Evolutionary conservation across 192 early-diverging fungal species (phyloP).

Genomic region (Ambispora gerdemannii): DNA sequence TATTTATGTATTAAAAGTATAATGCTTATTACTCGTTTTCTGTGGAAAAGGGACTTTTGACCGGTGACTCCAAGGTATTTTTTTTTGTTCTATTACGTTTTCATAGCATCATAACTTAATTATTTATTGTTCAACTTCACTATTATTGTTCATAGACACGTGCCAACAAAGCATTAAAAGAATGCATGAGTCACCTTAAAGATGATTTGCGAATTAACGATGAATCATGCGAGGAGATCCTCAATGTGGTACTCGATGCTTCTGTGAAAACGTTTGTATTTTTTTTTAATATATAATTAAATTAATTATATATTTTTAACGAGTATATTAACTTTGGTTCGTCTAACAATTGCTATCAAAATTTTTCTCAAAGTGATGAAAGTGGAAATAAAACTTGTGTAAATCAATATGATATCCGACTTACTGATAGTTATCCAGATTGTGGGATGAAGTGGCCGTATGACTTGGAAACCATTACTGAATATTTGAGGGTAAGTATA

Average conservation of each 20-base stretch:
- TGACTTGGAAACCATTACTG: constrained; percentile 44
- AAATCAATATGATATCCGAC: constrained; percentile 59
- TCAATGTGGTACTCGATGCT: constrained; percentile 16
- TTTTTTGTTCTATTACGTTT: not conserved
- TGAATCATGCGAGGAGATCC: constrained; percentile 41
- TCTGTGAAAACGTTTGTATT: not conserved
- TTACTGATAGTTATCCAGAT: constrained; percentile 38
- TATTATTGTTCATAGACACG: constrained; percentile 1
- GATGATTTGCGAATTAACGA: constrained; percentile 33
- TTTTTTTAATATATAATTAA: not conserved
- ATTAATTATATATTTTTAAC: not conserved
- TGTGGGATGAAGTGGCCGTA: constrained; percentile 58
- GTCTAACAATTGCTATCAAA: too few species aligned
- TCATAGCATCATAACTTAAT: not conserved
- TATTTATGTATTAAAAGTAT: constrained; percentile 35
- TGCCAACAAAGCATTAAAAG: constrained; percentile 27
- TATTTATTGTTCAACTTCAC: not conserved
- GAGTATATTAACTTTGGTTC: not conserved
- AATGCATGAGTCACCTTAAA: constrained; percentile 37
- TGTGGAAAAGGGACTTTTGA: constrained; percentile 33
- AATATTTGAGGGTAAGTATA: constrained; percentile 51
- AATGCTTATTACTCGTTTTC: constrained; percentile 43
- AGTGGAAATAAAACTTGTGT: constrained; percentile 38
- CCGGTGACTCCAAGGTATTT: constrained; percentile 33
- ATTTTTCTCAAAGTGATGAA: constrained; percentile 22